phyloP scores from a whole-genome alignment of 306 rosid species.

The Rosa rugosa region DNA sequence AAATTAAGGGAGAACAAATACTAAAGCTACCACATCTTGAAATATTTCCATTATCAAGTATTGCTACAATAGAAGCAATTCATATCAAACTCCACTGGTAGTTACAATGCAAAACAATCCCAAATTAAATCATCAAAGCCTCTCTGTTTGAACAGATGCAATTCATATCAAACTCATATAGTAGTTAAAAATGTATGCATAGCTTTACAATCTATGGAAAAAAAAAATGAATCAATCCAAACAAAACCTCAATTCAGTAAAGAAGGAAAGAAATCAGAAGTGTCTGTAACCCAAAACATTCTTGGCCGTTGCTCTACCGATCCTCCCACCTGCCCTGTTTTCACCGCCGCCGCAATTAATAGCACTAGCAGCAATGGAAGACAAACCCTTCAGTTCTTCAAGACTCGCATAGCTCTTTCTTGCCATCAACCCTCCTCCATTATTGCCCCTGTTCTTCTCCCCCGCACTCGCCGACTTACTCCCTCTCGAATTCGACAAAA shows the following conservation, averaged over 20 bases:
- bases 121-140: not conserved
- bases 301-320: constrained; percentile 34
- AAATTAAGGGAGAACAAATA: not conserved
- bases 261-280: constrained; percentile 30
- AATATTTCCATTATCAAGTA: constrained; percentile 50
- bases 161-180: not conserved
- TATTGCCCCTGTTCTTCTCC: constrained; percentile 44
- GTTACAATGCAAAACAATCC: not conserved
- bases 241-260: not conserved
- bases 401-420: constrained; percentile 83
- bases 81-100: not conserved
- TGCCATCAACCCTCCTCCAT: constrained; percentile 33
- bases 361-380: constrained; percentile 55
- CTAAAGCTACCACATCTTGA: constrained; percentile 6
- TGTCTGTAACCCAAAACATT: constrained; percentile 53
- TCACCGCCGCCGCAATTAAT: constrained; percentile 50
- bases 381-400: constrained; percentile 65
- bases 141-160: not conserved
- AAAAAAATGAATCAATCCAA: not conserved
- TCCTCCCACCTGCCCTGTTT: constrained; percentile 55
- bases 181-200: not conserved
- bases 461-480: constrained; percentile 72
- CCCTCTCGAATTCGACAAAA: constrained; percentile 62
- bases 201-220: not conserved
- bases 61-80: constrained; percentile 21